Evolutionary conservation across 148 eudicot genomes (phyloP), one percentile per base, ranked within the genome.

Genomic region (Amaranthus cruentus): DNA sequence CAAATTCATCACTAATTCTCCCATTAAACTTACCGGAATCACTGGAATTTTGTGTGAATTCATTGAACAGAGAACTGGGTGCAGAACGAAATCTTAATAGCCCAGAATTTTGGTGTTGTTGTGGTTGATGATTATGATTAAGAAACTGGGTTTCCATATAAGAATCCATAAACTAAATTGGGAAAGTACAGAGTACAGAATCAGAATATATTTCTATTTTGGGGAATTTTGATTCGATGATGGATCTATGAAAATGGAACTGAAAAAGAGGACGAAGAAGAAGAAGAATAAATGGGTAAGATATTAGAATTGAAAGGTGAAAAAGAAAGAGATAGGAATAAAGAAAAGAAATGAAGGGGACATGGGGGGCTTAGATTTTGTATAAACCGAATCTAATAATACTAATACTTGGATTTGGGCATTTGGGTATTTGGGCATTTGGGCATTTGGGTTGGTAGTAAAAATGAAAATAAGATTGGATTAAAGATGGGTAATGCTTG

Each of bases 11-110:
- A 2, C 38, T 28, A 18, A 18, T 18, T 18, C 18, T 18, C 10
- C 48, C 57, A 49, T 14, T 58, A 44, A 21, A 48, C 6, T 6
- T 48, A 13, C 47, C 52, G 28, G 66, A 11, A 49, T 76, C 75
- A 5, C 21, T 52, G 52, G 56, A 55, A 47, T 38, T 61, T 43
- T 70, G 74, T 0, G 75, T 58, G 70, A 75, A 85, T 49, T 78
- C 82, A 1, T 78, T 71, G 61, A 91, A 77, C 66, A 84, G 21
- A 13, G 91, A 87, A 69, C 83, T 86, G 9, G 97, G 97, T 54
- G 87, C 91, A 15, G 97, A 89, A 47, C 90, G 84, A 69, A 82
- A 87, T 53, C 97, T 74, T 73, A 88, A 55, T 58, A 91, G 60
- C 83, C 97, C 91, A 75, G 88, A 78, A 81, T 56, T 80, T 3